phyloP scores from a whole-genome alignment of 768 basidiomycete species.

The Cantharellus anzutake region DNA sequence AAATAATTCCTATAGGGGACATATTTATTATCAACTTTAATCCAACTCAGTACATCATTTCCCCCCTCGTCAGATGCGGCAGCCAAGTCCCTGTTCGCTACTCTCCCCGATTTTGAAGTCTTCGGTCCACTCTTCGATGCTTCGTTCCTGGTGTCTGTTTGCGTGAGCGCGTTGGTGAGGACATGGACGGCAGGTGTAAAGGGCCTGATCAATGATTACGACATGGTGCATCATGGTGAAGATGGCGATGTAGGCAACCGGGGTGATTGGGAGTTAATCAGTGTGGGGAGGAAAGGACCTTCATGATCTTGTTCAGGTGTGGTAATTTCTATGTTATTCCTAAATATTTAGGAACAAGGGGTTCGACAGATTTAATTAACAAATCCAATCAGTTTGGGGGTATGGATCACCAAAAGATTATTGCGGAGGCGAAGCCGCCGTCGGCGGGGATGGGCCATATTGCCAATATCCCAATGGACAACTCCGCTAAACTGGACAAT shows the following conservation, averaged over 20 bases:
- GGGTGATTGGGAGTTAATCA: background rate
- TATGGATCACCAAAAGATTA: no score
- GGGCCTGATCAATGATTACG: no score
- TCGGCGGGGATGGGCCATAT: no score
- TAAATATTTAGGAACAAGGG: no score
- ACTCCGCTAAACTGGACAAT: no score
- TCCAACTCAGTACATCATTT: conserved; percentile 67
- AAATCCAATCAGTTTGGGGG: no score
- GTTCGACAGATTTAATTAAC: no score
- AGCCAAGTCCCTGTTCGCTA: background rate
- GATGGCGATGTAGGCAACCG: background rate
- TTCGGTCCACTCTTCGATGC: background rate
- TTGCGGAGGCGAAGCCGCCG: no score
- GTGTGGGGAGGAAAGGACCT: background rate
- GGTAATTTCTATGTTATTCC: no score
- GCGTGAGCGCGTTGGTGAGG: background rate
- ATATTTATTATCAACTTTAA: conserved; percentile 64
- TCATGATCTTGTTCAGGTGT: background rate
- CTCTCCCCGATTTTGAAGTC: background rate
- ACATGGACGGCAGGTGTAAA: no score
- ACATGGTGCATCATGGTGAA: background rate
- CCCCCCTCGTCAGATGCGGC: conserved; percentile 30
- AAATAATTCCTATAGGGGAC: conserved; percentile 33
- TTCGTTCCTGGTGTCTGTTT: background rate
- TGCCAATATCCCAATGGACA: no score